These are phyloP conservation scores for Acrocalymma vagum DNA, from an alignment of 2,329 filamentous ascomycete species.

Conservation along the genomic window DNA sequence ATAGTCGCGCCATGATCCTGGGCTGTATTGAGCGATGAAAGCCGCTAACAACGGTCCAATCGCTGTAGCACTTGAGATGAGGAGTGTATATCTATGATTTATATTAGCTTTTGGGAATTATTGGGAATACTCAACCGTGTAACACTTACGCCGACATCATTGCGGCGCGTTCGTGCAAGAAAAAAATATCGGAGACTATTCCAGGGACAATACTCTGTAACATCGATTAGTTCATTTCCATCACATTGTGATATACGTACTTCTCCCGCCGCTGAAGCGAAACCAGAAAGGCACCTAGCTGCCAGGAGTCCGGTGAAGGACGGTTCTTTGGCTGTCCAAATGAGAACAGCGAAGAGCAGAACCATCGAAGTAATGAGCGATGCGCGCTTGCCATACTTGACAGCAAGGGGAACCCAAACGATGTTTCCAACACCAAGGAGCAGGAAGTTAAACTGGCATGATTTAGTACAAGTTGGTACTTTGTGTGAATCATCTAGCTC, in stretches of 20 bases:
- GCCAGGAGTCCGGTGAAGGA: constrained; percentile 8
- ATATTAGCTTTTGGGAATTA: neutral
- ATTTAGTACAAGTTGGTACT: too few species aligned
- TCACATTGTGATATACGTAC: constrained; percentile 1
- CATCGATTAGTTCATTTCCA: neutral
- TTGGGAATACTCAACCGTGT: neutral
- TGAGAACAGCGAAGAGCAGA: constrained; percentile 10
- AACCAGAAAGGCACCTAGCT: constrained; percentile 11
- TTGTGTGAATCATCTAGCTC: too few species aligned
- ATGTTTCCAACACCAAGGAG: constrained; percentile 13
- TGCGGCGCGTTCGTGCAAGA: constrained; percentile 14
- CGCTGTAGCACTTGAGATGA: constrained; percentile 9
- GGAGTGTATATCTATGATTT: constrained; percentile 8
- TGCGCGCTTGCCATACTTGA: constrained; percentile 14
- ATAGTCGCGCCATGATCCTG: constrained; percentile 9
- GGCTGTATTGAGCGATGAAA: constrained; percentile 11
- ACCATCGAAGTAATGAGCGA: constrained; percentile 8
- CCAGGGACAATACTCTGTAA: constrained; percentile 14
- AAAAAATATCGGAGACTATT: constrained; percentile 17
- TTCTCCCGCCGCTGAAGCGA: constrained; percentile 11
- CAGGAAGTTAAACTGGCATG: constrained; percentile 9
- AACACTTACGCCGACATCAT: constrained; percentile 17
- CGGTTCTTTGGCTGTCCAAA: constrained; percentile 13
- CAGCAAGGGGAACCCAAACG: constrained; percentile 11
- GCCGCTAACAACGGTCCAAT: constrained; percentile 9